A percentile compares a stretch with the other conserved stretches of the same genome.
These are phyloP conservation scores for Nannochloropsis salina DNA, from an alignment of 108 stramenopile species.

Conservation along the genomic window DNA sequence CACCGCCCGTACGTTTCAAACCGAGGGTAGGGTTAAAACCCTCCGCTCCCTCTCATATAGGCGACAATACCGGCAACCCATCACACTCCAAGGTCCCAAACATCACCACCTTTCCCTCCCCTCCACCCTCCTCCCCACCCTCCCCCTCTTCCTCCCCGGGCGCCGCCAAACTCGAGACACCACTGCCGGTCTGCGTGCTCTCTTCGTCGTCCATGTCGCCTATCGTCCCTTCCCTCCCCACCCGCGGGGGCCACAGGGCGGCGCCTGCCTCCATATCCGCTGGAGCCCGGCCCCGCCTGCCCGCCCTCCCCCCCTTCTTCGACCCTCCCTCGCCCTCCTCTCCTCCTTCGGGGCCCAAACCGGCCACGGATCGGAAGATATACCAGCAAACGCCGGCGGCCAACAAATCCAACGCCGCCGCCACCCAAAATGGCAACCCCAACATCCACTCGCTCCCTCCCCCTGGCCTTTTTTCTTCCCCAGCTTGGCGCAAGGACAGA, in stretches of 20 bases:
- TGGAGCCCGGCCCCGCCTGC: neutral
- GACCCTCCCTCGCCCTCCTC: neutral
- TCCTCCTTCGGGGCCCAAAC: neutral
- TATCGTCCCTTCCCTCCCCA: neutral
- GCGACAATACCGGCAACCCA: neutral
- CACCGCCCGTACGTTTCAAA: too few species aligned
- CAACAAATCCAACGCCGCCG: neutral
- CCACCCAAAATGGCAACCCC: neutral
- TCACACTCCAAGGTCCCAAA: neutral
- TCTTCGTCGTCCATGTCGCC: neutral
- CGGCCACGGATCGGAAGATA: neutral
- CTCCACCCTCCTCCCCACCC: neutral
- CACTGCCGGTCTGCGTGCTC: neutral
- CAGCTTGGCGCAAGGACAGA: neutral
- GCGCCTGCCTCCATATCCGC: neutral
- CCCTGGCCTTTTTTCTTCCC: neutral
- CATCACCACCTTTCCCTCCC: neutral
- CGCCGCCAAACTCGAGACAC: neutral
- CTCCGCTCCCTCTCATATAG: neutral
- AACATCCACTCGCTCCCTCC: neutral
- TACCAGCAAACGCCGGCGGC: neutral
- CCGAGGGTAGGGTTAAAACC: too few species aligned
- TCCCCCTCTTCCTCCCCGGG: neutral
- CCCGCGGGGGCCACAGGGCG: neutral
- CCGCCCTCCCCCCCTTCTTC: slow-evolving; percentile 15